Conservation (phyloP, 202 grass and related monocot species). For the Setaria italica region DNA sequence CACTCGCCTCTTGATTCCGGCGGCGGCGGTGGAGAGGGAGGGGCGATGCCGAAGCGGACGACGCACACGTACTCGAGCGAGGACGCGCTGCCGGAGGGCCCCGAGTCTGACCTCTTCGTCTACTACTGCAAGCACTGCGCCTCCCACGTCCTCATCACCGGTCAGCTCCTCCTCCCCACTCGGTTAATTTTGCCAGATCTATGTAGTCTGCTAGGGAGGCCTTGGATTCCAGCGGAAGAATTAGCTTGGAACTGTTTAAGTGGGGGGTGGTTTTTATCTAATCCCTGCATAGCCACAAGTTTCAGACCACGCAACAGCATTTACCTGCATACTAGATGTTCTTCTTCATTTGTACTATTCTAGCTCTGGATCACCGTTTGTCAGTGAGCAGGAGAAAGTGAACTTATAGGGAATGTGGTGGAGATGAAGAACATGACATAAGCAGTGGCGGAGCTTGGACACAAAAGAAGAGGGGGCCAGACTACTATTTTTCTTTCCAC, state of each 20-base stretch:
- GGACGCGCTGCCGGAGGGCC: constrained; percentile 87
- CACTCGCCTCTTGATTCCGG: neutral
- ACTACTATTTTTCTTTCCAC: too few species aligned
- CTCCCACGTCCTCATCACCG: constrained; percentile 97
- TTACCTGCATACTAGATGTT: neutral
- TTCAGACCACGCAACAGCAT: neutral
- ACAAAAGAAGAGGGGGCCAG: too few species aligned
- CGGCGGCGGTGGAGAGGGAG: constrained; percentile 16
- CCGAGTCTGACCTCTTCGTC: constrained; percentile 95
- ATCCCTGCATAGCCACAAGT: neutral
- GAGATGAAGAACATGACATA: too few species aligned
- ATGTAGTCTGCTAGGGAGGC: neutral
- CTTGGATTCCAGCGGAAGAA: neutral
- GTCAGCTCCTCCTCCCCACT: constrained; percentile 37
- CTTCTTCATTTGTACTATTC: neutral
- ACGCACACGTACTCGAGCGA: constrained; percentile 99
- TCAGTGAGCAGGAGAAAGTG: neutral
- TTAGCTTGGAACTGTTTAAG: neutral
- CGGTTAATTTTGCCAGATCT: constrained; percentile 36
- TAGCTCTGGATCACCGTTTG: neutral
- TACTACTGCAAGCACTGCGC: constrained; percentile 99
- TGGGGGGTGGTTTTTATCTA: neutral
- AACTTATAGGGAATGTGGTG: neutral
- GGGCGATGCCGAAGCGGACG: constrained; percentile 93
- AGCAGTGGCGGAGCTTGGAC: too few species aligned